Base-by-base conservation (phyloP, 116 monocot species). In the Trichopus zeylanicus region DNA sequence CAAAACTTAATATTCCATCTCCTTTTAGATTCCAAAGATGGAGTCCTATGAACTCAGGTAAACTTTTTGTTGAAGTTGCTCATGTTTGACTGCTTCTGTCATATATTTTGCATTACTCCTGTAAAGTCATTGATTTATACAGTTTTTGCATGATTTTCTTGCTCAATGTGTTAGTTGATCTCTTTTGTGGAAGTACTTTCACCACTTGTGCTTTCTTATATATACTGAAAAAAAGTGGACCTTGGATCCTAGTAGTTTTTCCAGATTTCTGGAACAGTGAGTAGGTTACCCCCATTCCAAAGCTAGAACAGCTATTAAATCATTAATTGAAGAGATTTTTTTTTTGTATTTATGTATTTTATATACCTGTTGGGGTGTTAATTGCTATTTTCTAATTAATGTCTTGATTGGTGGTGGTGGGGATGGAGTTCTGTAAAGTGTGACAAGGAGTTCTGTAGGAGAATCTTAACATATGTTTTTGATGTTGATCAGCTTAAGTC, bases 1-100 rank as follows among this genome's bases (percentile, higher is more conserved):
- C 74, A 31, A 60, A 80, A 69, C 63, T 72, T 23, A 73, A 51
- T 31, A 60, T 73, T 18, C 37, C 67, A 4, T 70, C 70, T 32
- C 74, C 79, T 65, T 80, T 83, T 65, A 78, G 67, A 32, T 73
- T 87, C 58, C 82, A 77, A 31, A 31, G 69, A 3, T 84, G 88
- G 88, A 81, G 79, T 60, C 76, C 81, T 31, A 78, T 80, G 46
- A 83, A 30, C 67, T 70, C 78, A 66, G 87, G 92, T 92, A 70
- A 72, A 46, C 31, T 47, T 60, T 61, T 30, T 48, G 12, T 27
- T 7, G 6, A 53, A 53, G 42, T 42, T 42, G 42, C 42, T 42
- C 42, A 42, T 42, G 7, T 42, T 42, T 42, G n/a, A 15, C 13
- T 42, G 42, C 16, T 42, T 15, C 38, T 38, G 11, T 38, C 42